These are phyloP conservation scores for Allantophomopsis cytisporea DNA, from an alignment of 2,329 filamentous ascomycete genomes.

Conservation along the genomic window DNA sequence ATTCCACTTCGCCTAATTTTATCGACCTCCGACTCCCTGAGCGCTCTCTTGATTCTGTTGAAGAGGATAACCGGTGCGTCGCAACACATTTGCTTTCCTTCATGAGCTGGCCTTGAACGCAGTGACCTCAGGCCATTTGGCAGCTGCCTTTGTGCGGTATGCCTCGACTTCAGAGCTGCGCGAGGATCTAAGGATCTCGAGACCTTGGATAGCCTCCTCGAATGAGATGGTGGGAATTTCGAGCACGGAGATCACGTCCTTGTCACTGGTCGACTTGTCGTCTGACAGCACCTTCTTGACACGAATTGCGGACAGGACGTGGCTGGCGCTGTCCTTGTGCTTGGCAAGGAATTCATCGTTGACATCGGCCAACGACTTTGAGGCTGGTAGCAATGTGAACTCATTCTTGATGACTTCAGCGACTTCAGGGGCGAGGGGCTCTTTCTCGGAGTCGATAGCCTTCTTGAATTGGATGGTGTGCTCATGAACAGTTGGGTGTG, in stretches of 20 bases:
- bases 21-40: too few relatives aligned
- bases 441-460: constrained; percentile 38
- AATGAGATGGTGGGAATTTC: constrained; percentile 34
- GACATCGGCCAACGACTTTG: constrained; percentile 42
- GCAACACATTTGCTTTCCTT: too few relatives aligned
- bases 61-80: too few relatives aligned
- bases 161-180: constrained; percentile 31
- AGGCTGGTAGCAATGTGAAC: constrained; percentile 46
- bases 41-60: too few relatives aligned
- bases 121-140: constrained; percentile 25
- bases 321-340: constrained; percentile 46
- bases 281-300: constrained; percentile 44
- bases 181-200: constrained; percentile 35
- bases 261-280: constrained; percentile 41
- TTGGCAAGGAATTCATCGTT: constrained; percentile 53
- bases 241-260: constrained; percentile 46
- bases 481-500: constrained; percentile 61
- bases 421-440: constrained; percentile 50
- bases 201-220: constrained; percentile 39
- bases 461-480: constrained; percentile 59
- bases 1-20: too few relatives aligned
- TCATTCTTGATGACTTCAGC: constrained; percentile 56
- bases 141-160: constrained; percentile 32
- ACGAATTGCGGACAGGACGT: constrained; percentile 50
- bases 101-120: constrained; percentile 4